Evolutionary conservation across 164 flowering plant genomes (phyloP).

Genomic region (Nelumbo lutea): DNA sequence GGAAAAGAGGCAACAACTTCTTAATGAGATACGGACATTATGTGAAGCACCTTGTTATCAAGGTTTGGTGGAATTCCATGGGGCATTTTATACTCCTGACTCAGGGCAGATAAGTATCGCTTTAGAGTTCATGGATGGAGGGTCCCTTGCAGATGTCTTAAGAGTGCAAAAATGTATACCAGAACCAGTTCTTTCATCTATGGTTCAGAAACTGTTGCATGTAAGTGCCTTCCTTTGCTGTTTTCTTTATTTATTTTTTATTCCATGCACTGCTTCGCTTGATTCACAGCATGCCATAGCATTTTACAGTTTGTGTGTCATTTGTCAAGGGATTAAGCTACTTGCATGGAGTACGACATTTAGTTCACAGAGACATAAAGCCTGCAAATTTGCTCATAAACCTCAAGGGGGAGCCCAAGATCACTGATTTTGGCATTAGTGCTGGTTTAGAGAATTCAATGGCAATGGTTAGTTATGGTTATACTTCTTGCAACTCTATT

Average conservation of each 20-base stretch:
- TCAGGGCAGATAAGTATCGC: conserved; percentile 99
- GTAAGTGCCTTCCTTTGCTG: conserved; percentile 31
- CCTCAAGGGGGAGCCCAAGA: conserved; percentile 96
- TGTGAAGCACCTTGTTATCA: conserved; percentile 92
- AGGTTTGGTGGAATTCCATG: conserved; percentile 96
- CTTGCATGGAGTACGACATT: conserved; percentile 90
- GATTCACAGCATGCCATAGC: not conserved
- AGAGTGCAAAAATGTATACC: conserved; percentile 56
- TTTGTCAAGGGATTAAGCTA: conserved; percentile 71
- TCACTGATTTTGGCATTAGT: conserved; percentile 98
- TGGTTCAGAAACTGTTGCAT: conserved; percentile 77
- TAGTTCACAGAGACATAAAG: conserved; percentile 98
- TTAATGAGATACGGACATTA: conserved; percentile 85
- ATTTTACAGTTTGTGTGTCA: not conserved
- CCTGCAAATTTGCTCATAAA: conserved; percentile 98
- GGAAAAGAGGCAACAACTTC: conserved; percentile 97
- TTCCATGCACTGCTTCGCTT: not conserved
- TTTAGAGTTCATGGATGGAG: conserved; percentile 98
- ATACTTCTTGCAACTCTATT: not conserved
- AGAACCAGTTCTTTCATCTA: conserved; percentile 78
- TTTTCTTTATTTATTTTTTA: not conserved
- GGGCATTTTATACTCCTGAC: conserved; percentile 95
- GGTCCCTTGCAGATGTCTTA: conserved; percentile 87
- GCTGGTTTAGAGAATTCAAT: conserved; percentile 94
- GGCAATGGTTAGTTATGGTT: conserved; percentile 73